A percentile compares a stretch with the other conserved stretches of the same genome.
These are phyloP conservation scores for Byssochlamys sp. DNA, from an alignment of 2,329 filamentous ascomycete species.

Conservation along the genomic window DNA sequence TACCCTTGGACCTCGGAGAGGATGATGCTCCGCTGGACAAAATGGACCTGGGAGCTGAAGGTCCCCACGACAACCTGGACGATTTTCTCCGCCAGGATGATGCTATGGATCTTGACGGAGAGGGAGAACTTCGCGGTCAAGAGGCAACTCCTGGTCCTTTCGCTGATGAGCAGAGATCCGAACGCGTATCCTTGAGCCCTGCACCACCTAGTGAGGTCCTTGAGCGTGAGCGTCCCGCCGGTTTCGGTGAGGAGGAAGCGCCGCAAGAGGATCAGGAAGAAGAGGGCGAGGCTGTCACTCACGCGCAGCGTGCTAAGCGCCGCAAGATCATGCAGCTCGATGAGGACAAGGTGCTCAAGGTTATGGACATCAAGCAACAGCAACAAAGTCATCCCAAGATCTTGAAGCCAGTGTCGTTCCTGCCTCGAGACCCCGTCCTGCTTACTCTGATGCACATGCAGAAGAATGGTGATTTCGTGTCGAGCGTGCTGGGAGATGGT, in stretches of 20 bases:
- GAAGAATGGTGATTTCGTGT: constrained; percentile 80
- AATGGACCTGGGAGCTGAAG: constrained; percentile 26
- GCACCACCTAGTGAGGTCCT: neutral
- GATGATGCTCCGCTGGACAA: constrained; percentile 36
- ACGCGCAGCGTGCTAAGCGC: constrained; percentile 61
- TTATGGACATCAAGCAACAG: constrained; percentile 70
- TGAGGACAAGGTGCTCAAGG: constrained; percentile 65
- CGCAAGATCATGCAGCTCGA: constrained; percentile 78
- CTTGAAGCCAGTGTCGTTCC: constrained; percentile 67
- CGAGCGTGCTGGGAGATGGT: constrained; percentile 72
- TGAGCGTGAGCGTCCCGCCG: neutral
- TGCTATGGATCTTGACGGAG: constrained; percentile 39
- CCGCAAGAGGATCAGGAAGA: constrained; percentile 15
- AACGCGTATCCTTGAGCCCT: constrained; percentile 50
- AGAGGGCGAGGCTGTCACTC: constrained; percentile 44
- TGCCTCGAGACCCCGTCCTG: constrained; percentile 77
- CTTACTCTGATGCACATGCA: constrained; percentile 86
- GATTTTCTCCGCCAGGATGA: constrained; percentile 48
- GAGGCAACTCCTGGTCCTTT: constrained; percentile 43
- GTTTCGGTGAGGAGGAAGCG: constrained; percentile 36
- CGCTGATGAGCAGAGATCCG: constrained; percentile 39
- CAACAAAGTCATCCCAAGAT: constrained; percentile 81
- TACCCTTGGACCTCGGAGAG: constrained; percentile 39
- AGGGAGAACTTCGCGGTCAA: constrained; percentile 44
- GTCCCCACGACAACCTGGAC: constrained; percentile 47